Percentiles rank a stretch among this genome's conserved stretches.
phyloP scores from a whole-genome alignment of 257 asterid genomes.

The Buddleja alternifolia region DNA sequence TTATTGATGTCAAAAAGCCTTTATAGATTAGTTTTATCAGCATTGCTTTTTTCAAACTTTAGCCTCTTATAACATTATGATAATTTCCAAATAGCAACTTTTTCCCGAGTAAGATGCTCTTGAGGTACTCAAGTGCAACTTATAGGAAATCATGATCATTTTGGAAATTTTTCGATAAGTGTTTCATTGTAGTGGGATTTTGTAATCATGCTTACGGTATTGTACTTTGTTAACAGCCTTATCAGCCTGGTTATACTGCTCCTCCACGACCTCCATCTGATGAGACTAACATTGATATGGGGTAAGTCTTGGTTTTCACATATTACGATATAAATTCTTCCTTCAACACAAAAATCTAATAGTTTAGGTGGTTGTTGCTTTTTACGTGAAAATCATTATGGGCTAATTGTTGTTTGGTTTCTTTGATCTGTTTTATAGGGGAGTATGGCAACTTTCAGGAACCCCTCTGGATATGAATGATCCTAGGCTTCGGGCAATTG shows the following conservation, averaged over 20 bases:
- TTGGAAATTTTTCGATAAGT: background rate
- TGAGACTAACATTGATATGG: slow-evolving; percentile 81
- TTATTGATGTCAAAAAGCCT: background rate
- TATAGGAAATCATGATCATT: background rate
- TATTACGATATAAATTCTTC: background rate
- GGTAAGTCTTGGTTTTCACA: slow-evolving; percentile 49
- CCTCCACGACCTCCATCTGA: slow-evolving; percentile 76
- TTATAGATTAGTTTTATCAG: background rate
- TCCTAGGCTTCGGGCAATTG: slow-evolving; percentile 84
- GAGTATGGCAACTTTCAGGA: slow-evolving; percentile 94
- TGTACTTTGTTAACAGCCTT: slow-evolving; percentile 53
- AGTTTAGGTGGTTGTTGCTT: background rate
- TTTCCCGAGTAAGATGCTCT: background rate
- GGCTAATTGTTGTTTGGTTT: slow-evolving; percentile 17
- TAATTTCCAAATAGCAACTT: slow-evolving; percentile 2
- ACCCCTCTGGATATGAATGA: slow-evolving; percentile 78
- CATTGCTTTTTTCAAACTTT: slow-evolving; percentile 14
- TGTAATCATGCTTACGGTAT: background rate
- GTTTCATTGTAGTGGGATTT: background rate
- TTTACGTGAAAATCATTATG: slow-evolving; percentile 17
- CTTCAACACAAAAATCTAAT: background rate
- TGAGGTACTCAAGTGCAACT: background rate
- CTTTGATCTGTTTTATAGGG: slow-evolving; percentile 44
- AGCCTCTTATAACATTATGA: background rate
- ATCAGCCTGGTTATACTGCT: slow-evolving; percentile 88